Conservation (phyloP, 2,329 filamentous ascomycete genomes). For the Colletotrichum tropicale region DNA sequence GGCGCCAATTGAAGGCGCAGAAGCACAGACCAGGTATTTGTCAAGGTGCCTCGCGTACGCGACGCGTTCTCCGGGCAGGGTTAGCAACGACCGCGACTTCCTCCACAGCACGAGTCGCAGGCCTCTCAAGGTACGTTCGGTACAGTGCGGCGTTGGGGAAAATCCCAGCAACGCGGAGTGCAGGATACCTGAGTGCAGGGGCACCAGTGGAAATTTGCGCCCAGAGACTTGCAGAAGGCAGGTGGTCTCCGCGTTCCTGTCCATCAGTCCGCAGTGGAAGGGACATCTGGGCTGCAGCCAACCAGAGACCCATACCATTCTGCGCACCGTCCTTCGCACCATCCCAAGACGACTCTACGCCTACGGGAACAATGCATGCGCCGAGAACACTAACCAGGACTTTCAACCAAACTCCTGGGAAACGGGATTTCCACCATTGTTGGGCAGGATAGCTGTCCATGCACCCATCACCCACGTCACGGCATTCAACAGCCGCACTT, state of each 20-base stretch:
- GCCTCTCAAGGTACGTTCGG: background rate
- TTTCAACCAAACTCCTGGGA: background rate
- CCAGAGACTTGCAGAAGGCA: too few relatives aligned
- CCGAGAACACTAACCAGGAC: background rate
- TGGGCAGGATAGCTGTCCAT: background rate
- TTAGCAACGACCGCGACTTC: background rate
- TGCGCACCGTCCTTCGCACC: too few relatives aligned
- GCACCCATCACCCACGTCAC: too few relatives aligned
- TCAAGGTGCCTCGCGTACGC: background rate
- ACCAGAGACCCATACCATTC: too few relatives aligned
- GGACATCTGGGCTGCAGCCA: too few relatives aligned
- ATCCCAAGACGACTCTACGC: too few relatives aligned
- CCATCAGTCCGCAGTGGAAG: too few relatives aligned
- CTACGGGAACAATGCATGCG: background rate
- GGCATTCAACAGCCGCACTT: background rate
- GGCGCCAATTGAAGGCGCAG: background rate
- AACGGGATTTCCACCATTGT: background rate
- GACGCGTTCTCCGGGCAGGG: background rate
- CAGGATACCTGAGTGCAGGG: background rate
- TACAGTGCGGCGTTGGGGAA: background rate
- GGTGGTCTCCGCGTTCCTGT: too few relatives aligned
- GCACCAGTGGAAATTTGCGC: background rate
- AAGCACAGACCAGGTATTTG: background rate
- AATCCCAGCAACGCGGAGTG: background rate
- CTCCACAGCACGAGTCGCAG: background rate